A percentile compares a stretch with the other conserved stretches of the same genome.
Conservation (phyloP, 176 grass and related monocot genomes). For the Lolium perenne region DNA sequence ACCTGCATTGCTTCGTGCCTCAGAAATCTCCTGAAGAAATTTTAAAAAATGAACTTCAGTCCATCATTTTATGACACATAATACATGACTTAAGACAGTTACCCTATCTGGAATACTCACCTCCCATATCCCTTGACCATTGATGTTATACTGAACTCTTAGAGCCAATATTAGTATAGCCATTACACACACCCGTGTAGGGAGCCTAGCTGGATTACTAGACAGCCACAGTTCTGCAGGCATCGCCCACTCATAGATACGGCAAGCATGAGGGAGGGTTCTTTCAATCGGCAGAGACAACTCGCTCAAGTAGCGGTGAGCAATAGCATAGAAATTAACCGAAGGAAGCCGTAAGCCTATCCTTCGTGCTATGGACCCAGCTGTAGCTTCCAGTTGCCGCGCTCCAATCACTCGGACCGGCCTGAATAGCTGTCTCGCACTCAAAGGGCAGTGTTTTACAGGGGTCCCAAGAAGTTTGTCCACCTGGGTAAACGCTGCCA, state of each 20-base stretch:
- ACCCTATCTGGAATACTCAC: not conserved
- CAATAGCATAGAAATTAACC: not conserved
- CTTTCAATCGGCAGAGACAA: not conserved
- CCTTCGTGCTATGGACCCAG: not conserved
- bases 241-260: not conserved
- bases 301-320: not conserved
- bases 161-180: not conserved
- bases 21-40: not conserved
- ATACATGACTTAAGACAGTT: not conserved
- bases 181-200: not conserved
- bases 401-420: not conserved
- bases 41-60: not conserved
- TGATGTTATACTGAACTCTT: not conserved
- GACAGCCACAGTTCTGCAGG: not conserved
- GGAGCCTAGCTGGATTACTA: not conserved
- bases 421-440: not conserved
- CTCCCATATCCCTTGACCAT: not conserved
- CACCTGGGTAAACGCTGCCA: not conserved
- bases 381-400: not conserved
- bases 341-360: constrained; percentile 3
- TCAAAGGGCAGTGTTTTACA: not conserved
- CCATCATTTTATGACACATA: not conserved
- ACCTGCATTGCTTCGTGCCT: not conserved
- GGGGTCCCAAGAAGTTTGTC: not conserved
- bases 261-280: not conserved